A percentile compares a stretch with the other conserved stretches of the same genome.
Evolutionary conservation across 768 basidiomycete species (phyloP).

Genomic region (Dioszegia crocea): DNA sequence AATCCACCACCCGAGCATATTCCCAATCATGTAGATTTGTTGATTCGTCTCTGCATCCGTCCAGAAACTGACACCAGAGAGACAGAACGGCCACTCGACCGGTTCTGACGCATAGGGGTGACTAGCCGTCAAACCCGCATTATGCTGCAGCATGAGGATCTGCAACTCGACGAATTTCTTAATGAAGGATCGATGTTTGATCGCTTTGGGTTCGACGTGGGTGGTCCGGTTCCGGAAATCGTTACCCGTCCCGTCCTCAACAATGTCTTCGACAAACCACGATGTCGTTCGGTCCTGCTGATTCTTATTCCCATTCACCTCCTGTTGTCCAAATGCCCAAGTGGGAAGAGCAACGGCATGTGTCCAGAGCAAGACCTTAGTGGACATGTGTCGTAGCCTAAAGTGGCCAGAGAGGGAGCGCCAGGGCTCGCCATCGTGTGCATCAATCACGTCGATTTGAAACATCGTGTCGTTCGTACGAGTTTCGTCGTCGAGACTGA

Average conservation of each 20-base stretch:
- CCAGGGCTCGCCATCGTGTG: conserved; percentile 73
- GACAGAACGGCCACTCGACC: conserved; percentile 96
- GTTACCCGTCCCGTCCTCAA: conserved; percentile 62
- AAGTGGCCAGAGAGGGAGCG: conserved; percentile 93
- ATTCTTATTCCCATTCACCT: conserved; percentile 96
- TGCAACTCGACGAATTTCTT: conserved; percentile 91
- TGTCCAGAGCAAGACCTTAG: conserved; percentile 92
- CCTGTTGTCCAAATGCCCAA: conserved; percentile 96
- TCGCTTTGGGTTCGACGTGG: conserved; percentile 59
- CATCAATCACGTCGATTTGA: conserved; percentile 67
- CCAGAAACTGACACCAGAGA: conserved; percentile 98
- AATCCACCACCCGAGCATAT: conserved; percentile 90
- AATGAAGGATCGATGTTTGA: conserved; percentile 85
- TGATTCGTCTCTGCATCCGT: conserved; percentile 71
- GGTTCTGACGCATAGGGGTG: conserved; percentile 96
- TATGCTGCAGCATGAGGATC: conserved; percentile 93
- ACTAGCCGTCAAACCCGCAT: conserved; percentile 94
- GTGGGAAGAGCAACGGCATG: conserved; percentile 75
- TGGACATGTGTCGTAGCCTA: conserved; percentile 79
- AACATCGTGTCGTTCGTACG: conserved; percentile 88
- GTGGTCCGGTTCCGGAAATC: conserved; percentile 59
- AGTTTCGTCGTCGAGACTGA: conserved; percentile 69
- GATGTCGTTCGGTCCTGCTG: conserved; percentile 71
- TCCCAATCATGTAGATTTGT: conserved; percentile 96
- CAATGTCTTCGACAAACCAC: conserved; percentile 84